Percentiles rank a stretch among this genome's conserved stretches.
phyloP scores from a whole-genome alignment of 345 rosid species.

The Clarkia xantiana region DNA sequence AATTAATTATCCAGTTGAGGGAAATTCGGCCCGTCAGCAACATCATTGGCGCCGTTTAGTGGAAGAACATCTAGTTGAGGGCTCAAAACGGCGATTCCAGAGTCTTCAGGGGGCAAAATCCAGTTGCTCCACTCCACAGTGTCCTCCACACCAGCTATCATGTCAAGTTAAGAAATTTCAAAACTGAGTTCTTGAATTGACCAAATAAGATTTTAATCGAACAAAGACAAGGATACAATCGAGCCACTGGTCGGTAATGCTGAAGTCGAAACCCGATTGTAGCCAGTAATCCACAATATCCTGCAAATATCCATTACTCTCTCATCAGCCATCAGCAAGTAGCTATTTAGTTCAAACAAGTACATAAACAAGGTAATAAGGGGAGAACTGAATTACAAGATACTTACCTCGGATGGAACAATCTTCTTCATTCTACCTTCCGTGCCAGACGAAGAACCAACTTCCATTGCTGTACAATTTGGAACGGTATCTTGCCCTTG shows the following conservation, averaged over 20 bases:
- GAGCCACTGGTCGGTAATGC: constrained; percentile 1
- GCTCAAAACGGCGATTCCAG: background rate
- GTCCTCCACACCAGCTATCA: constrained; percentile 3
- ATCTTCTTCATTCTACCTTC: constrained; percentile 3
- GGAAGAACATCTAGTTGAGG: background rate
- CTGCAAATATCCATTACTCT: background rate
- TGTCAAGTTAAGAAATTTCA: background rate
- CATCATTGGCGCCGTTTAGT: background rate
- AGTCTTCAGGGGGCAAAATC: constrained; percentile 2
- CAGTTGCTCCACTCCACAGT: constrained; percentile 2
- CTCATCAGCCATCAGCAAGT: too few species aligned
- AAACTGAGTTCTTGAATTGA: background rate
- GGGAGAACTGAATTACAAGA: background rate
- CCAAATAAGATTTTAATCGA: background rate
- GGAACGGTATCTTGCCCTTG: background rate
- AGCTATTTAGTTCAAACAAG: background rate
- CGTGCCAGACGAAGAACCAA: background rate
- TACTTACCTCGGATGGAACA: constrained; percentile 5
- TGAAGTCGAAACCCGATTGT: background rate
- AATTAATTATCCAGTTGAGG: too few species aligned
- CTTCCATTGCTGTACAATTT: background rate
- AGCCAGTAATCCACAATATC: constrained; percentile 6
- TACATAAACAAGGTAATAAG: background rate
- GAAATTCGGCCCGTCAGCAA: too few species aligned
- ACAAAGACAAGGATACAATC: background rate